These are phyloP conservation scores for Melanomma pulvis-pyrius DNA, from an alignment of 495 filamentous ascomycete species.

Conservation along the genomic window DNA sequence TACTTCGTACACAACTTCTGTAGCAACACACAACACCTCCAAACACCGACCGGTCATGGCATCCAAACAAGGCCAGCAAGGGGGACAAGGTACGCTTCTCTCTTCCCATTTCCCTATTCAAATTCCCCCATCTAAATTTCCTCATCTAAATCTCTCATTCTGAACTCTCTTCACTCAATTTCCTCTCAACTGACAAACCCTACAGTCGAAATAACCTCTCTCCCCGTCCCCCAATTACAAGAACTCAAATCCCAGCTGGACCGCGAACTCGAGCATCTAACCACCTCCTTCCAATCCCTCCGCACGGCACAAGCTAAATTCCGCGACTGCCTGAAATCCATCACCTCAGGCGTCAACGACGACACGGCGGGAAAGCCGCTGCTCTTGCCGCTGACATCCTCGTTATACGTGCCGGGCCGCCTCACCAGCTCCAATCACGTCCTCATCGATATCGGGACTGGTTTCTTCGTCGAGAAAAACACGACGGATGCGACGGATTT, in stretches of 20 bases:
- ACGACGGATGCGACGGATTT: slow-evolving; percentile 77
- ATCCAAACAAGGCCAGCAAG: slow-evolving; percentile 24
- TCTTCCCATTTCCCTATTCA: not conserved
- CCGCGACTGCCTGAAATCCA: slow-evolving; percentile 77
- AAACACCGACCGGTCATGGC: slow-evolving; percentile 15
- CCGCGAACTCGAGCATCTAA: slow-evolving; percentile 91
- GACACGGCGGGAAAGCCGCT: slow-evolving; percentile 60
- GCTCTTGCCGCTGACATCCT: slow-evolving; percentile 88
- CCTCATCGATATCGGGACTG: slow-evolving; percentile 93
- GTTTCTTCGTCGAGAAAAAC: slow-evolving; percentile 95
- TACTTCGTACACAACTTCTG: not conserved
- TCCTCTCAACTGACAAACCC: slow-evolving; percentile 1
- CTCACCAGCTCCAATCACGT: slow-evolving; percentile 78
- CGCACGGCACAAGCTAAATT: slow-evolving; percentile 89
- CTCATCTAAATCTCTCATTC: not conserved
- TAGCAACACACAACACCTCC: not conserved
- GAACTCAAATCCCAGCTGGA: slow-evolving; percentile 92
- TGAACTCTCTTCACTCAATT: not conserved
- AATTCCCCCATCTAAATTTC: not conserved
- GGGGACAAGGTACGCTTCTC: slow-evolving; percentile 15
- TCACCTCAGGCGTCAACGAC: slow-evolving; percentile 46
- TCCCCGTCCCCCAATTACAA: slow-evolving; percentile 60
- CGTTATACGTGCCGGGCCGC: slow-evolving; percentile 86
- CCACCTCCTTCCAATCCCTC: slow-evolving; percentile 82
- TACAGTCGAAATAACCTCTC: slow-evolving; percentile 64